Percentiles rank a stretch among this genome's conserved stretches.
These are phyloP conservation scores for Umbelopsis sp. DNA, from an alignment of 192 early-diverging fungal genomes.

Conservation along the genomic window DNA sequence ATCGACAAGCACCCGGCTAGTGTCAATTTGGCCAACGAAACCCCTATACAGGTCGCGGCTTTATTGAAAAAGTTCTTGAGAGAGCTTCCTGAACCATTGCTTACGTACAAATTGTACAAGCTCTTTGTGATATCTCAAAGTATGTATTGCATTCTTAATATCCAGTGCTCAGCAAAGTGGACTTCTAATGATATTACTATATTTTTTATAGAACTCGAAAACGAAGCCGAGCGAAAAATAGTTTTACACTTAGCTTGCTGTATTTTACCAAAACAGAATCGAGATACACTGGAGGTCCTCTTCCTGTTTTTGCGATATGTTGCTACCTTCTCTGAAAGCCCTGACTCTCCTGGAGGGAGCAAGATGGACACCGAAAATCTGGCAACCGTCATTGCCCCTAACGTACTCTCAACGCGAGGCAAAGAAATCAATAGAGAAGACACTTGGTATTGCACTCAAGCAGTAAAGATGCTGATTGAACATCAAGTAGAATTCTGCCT, in stretches of 20 bases:
- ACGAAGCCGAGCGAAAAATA: slow-evolving; percentile 58
- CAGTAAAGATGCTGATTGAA: slow-evolving; percentile 66
- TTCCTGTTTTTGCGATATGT: slow-evolving; percentile 85
- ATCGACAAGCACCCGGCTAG: slow-evolving; percentile 84
- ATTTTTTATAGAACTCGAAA: slow-evolving; percentile 51
- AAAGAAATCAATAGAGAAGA: slow-evolving; percentile 82
- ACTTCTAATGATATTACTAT: slow-evolving; percentile 52
- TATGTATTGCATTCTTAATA: slow-evolving; percentile 28
- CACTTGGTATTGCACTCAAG: slow-evolving; percentile 68
- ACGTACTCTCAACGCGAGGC: slow-evolving; percentile 85
- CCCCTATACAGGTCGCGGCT: slow-evolving; percentile 91
- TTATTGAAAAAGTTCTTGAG: slow-evolving; percentile 95
- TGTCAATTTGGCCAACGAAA: slow-evolving; percentile 73
- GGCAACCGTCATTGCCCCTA: slow-evolving; percentile 93
- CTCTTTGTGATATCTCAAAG: slow-evolving; percentile 83
- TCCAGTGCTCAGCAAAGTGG: slow-evolving; percentile 77
- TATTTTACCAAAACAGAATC: slow-evolving; percentile 88
- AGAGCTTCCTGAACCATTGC: slow-evolving; percentile 94
- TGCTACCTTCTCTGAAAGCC: slow-evolving; percentile 63
- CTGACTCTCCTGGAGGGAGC: slow-evolving; percentile 63
- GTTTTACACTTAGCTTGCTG: slow-evolving; percentile 81
- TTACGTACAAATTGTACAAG: slow-evolving; percentile 86
- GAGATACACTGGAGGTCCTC: slow-evolving; percentile 92
- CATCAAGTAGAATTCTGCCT: slow-evolving; percentile 67
- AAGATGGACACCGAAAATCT: slow-evolving; percentile 94